These are phyloP conservation scores for Linnemannia hyalina DNA, from an alignment of 192 early-diverging fungal genomes.

Conservation along the genomic window DNA sequence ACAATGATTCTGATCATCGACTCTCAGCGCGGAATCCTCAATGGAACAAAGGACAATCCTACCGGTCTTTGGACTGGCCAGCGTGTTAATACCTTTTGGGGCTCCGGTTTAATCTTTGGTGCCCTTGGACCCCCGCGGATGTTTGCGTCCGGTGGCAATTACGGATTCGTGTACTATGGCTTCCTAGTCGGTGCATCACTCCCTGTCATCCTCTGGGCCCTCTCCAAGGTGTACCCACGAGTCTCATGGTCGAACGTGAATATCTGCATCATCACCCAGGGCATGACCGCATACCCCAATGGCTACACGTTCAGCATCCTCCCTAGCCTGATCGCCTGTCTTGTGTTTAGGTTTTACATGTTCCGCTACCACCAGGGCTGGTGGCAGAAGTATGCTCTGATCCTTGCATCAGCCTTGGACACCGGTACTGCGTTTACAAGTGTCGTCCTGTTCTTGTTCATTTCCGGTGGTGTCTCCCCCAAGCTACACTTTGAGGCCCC, in stretches of 20 bases:
- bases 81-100: constrained; percentile 65
- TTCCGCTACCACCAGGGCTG: constrained; percentile 62
- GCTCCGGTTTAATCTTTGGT: constrained; percentile 78
- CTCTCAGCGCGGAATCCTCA: constrained; percentile 22
- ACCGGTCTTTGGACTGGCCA: constrained; percentile 63
- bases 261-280: constrained; percentile 61
- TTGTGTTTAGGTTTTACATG: constrained; percentile 64
- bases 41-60: constrained; percentile 47
- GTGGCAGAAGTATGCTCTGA: constrained; percentile 76
- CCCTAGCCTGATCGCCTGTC: constrained; percentile 21
- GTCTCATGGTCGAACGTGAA: constrained; percentile 57
- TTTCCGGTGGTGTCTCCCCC: constrained; percentile 59
- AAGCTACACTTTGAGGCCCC: neutral
- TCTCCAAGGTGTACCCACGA: constrained; percentile 65
- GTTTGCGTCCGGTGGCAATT: constrained; percentile 59
- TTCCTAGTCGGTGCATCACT: constrained; percentile 65
- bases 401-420: constrained; percentile 72
- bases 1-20: constrained; percentile 50
- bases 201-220: constrained; percentile 65
- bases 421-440: constrained; percentile 63
- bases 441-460: constrained; percentile 60
- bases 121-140: constrained; percentile 74
- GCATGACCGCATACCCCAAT: constrained; percentile 60
- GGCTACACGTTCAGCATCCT: constrained; percentile 54
- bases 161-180: constrained; percentile 51